Conservation (phyloP, 2,329 filamentous ascomycete species). For the Exophiala lecanii-corni region DNA sequence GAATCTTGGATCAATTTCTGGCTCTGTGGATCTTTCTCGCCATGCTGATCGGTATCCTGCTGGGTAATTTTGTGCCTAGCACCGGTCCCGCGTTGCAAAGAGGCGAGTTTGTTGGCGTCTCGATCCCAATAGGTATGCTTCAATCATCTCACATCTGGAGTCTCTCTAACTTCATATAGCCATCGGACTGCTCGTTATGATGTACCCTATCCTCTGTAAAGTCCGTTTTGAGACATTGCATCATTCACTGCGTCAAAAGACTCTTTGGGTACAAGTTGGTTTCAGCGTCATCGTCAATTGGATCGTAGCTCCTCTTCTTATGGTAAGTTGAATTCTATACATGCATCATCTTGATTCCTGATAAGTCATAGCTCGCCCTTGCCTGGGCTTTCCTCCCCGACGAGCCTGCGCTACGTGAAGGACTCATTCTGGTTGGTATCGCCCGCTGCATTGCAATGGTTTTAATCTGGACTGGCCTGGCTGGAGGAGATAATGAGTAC, state of each 20-base stretch:
- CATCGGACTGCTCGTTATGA: constrained; percentile 79
- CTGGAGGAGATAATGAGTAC: constrained; percentile 73
- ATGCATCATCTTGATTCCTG: not conserved
- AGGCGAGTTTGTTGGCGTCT: constrained; percentile 68
- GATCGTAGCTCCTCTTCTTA: constrained; percentile 75
- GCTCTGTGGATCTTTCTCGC: constrained; percentile 72
- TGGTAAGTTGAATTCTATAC: constrained; percentile 50
- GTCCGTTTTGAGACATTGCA: constrained; percentile 74
- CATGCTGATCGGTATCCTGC: constrained; percentile 68
- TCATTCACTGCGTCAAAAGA: constrained; percentile 54
- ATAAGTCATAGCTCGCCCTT: constrained; percentile 39
- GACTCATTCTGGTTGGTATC: constrained; percentile 75
- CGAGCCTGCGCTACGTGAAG: constrained; percentile 49
- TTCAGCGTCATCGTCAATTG: constrained; percentile 77
- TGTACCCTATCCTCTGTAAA: constrained; percentile 89
- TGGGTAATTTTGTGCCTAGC: constrained; percentile 69
- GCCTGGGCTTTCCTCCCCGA: constrained; percentile 52
- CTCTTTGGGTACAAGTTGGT: constrained; percentile 69
- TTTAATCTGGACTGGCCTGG: constrained; percentile 72
- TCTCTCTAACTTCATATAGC: constrained; percentile 43
- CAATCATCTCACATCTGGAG: not conserved
- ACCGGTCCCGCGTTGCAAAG: constrained; percentile 60
- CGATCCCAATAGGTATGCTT: constrained; percentile 58
- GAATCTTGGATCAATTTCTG: constrained; percentile 55
- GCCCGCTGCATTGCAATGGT: constrained; percentile 85